A percentile compares a stretch with the other conserved stretches of the same genome.
Evolutionary conservation across 2,329 filamentous ascomycete species (phyloP).

Genomic region (Penicillium glabrum): DNA sequence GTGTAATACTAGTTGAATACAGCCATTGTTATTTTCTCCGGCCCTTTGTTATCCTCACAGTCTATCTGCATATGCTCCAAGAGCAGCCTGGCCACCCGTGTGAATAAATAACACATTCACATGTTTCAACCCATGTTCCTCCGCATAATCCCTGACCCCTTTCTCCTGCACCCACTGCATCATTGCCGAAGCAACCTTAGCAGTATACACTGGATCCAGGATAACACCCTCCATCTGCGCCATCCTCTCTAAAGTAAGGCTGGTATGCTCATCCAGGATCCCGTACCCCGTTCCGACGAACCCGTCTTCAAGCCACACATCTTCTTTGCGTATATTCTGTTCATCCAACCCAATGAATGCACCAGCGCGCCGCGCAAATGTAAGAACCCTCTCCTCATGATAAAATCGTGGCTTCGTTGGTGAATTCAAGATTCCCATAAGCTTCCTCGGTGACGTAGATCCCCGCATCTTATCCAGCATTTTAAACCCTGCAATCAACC

Average conservation of each 20-base stretch:
- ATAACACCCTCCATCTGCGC: slow-evolving; percentile 30
- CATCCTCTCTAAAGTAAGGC: slow-evolving; percentile 21
- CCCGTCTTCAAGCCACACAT: slow-evolving; percentile 33
- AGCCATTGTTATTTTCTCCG: slow-evolving; percentile 11
- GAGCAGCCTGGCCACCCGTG: slow-evolving; percentile 36
- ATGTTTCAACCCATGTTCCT: slow-evolving; percentile 4
- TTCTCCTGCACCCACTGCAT: slow-evolving; percentile 25
- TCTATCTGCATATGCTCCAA: slow-evolving; percentile 16
- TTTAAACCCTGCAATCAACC: slow-evolving; percentile 36
- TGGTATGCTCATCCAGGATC: slow-evolving; percentile 28
- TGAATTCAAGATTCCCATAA: slow-evolving; percentile 36
- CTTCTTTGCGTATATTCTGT: slow-evolving; percentile 26
- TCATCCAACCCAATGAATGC: slow-evolving; percentile 31
- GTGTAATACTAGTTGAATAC: slow-evolving; percentile 33
- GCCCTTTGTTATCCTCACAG: background rate
- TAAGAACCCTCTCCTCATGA: slow-evolving; percentile 31
- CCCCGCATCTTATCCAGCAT: slow-evolving; percentile 25
- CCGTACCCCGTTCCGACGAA: slow-evolving; percentile 35
- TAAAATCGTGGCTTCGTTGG: slow-evolving; percentile 29
- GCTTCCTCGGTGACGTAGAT: slow-evolving; percentile 12
- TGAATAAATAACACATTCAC: slow-evolving; percentile 39
- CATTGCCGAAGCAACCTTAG: slow-evolving; percentile 32
- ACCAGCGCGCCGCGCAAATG: slow-evolving; percentile 29
- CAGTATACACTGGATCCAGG: slow-evolving; percentile 38
- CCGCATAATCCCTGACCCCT: slow-evolving; percentile 16